These are phyloP conservation scores for Pyrenophora teres DNA, from an alignment of 2,329 filamentous ascomycete genomes.

Conservation along the genomic window DNA sequence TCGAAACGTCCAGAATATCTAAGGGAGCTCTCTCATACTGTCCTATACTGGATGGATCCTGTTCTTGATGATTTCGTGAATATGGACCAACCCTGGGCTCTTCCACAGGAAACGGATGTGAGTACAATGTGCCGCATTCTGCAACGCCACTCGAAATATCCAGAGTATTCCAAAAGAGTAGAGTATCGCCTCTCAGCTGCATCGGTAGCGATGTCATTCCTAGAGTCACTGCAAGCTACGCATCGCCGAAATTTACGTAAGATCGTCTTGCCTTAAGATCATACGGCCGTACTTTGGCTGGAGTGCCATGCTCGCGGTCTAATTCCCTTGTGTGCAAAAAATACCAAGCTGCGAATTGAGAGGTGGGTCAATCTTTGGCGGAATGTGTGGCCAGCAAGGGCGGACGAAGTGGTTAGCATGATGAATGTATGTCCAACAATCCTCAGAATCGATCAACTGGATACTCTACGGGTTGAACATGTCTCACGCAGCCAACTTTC, in stretches of 20 bases:
- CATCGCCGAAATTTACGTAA: neutral
- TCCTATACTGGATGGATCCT: too few species aligned
- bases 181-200: neutral
- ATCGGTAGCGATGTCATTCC: neutral
- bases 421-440: neutral
- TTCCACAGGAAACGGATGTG: too few species aligned
- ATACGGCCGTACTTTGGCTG: neutral
- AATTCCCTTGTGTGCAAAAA: slow-evolving; percentile 9
- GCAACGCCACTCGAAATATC: too few species aligned
- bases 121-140: too few species aligned
- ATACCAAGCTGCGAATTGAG: slow-evolving; percentile 4
- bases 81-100: too few species aligned
- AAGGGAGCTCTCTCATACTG: too few species aligned
- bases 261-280: neutral
- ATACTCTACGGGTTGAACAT: neutral
- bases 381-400: neutral
- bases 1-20: too few species aligned
- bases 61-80: too few species aligned
- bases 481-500: neutral
- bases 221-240: neutral
- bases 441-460: neutral
- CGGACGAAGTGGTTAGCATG: neutral
- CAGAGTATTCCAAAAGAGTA: neutral
- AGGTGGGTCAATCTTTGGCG: slow-evolving; percentile 5
- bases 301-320: slow-evolving; percentile 12